These are phyloP conservation scores for Trichoderma reesei DNA, from an alignment of 495 filamentous ascomycete genomes.

Conservation along the genomic window DNA sequence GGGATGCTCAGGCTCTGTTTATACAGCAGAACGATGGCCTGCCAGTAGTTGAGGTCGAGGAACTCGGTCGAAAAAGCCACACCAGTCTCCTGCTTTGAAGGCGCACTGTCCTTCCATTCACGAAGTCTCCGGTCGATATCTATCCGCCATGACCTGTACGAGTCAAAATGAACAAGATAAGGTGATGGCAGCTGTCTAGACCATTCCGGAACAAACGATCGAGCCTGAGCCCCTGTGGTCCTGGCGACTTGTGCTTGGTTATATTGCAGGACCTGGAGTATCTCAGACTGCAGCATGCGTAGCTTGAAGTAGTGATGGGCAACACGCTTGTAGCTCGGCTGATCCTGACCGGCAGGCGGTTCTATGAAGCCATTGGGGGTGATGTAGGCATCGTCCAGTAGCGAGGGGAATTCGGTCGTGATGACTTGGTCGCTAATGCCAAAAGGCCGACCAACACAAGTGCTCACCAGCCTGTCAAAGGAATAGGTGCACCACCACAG, in stretches of 20 bases:
- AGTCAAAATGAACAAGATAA: slow-evolving; percentile 74
- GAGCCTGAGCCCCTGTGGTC: slow-evolving; percentile 49
- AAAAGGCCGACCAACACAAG: slow-evolving; percentile 87
- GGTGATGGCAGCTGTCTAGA: slow-evolving; percentile 72
- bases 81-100: slow-evolving; percentile 65
- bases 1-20: slow-evolving; percentile 86
- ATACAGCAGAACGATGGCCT: slow-evolving; percentile 95
- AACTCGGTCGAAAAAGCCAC: slow-evolving; percentile 82
- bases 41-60: slow-evolving; percentile 93
- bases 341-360: slow-evolving; percentile 34
- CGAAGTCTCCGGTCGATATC: slow-evolving; percentile 76
- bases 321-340: slow-evolving; percentile 78
- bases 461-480: slow-evolving; percentile 82
- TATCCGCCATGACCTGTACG: slow-evolving; percentile 77
- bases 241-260: slow-evolving; percentile 59
- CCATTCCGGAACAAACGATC: slow-evolving; percentile 44
- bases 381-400: slow-evolving; percentile 81
- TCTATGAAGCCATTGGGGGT: slow-evolving; percentile 66
- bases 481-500: slow-evolving; percentile 97
- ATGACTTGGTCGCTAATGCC: slow-evolving; percentile 90
- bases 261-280: slow-evolving; percentile 85
- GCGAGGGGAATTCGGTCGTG: slow-evolving; percentile 84
- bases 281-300: slow-evolving; percentile 88
- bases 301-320: slow-evolving; percentile 87
- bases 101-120: slow-evolving; percentile 80